Evolutionary conservation across 352 stramenopile genomes (phyloP), one percentile per base, ranked within the genome.

Genomic region (Pythium aquatile): DNA sequence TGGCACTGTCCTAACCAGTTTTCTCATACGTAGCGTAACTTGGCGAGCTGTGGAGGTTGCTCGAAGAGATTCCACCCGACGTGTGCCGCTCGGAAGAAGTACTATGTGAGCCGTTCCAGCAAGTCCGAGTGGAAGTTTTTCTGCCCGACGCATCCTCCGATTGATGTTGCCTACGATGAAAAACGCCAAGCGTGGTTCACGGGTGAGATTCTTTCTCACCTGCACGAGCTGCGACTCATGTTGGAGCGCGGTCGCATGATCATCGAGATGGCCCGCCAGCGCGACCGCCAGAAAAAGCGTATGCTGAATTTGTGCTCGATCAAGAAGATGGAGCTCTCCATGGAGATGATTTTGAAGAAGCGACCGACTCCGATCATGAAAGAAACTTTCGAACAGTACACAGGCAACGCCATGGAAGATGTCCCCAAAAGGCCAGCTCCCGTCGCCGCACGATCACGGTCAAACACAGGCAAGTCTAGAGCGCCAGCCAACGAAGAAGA

Each of bases 161-260:
- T 39, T 2, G 74, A 79, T 63, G 85, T 85, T 8, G 84, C 78
- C 6, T 96, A 85, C 62, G 87, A 96, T 66, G 70, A 78, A 17
- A 76, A 75, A 11, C 83, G 75, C 0, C 84, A 94, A 55, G 76
- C 81, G 7, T 96, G 87, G 87, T 79, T 94, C 49, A 96, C 83
- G 0, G 69, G 78, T 9, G 83, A 93, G 51, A 91, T 88, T 35
- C 54, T 94, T 17, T 71, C 69, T 9, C 84, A 94, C 33, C 67
- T 96, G 30, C 81, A 89, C 55, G 82, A 94, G 52, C 65, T 96
- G 10, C 75, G 87, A 20, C 78, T 77, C n/a, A 86, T 84, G 0
- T 70, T 94, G 11, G 87, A 96, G 55, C 85, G 87, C 44, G 85
- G 84, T 9, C 74, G 87, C 9, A 93, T 96, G 85, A 76, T 96